phyloP scores from a whole-genome alignment of 345 rosid genomes.

The Acer saccharum region DNA sequence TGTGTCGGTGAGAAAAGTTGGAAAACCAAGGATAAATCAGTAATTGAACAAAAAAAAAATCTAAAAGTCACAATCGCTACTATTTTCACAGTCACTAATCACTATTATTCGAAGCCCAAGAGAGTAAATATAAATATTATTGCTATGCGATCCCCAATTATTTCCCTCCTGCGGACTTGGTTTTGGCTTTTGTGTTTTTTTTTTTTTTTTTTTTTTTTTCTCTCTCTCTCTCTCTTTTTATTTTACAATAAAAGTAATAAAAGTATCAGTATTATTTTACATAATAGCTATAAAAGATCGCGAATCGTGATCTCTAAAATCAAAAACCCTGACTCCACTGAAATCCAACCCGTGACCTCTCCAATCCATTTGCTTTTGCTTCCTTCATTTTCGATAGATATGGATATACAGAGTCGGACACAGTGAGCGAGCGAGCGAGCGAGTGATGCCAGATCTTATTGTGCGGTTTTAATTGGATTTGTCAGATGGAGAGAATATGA shows the following conservation, averaged over 20 bases:
- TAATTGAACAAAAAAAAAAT: not conserved
- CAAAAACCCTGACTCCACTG: not conserved
- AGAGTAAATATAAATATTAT: not conserved
- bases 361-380: not conserved
- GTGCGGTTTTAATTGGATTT: not conserved
- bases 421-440: not conserved
- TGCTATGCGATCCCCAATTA: not conserved
- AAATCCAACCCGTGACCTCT: constrained; percentile 13
- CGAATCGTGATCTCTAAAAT: constrained; percentile 14
- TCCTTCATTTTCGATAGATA: not conserved
- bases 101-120: not conserved
- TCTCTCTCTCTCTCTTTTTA: no score
- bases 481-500: constrained; percentile 42
- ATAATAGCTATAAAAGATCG: not conserved
- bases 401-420: not conserved
- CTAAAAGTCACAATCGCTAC: not conserved
- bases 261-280: not conserved
- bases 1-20: constrained; percentile 32
- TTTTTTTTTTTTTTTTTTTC: not conserved
- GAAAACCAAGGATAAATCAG: constrained; percentile 16
- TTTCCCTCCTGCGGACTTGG: no score
- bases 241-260: not conserved
- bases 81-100: not conserved
- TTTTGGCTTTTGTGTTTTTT: constrained; percentile 17
- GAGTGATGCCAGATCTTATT: not conserved